phyloP scores from a whole-genome alignment of 1,284 basidiomycete species.

The Apiotrichum veenhuisii region DNA sequence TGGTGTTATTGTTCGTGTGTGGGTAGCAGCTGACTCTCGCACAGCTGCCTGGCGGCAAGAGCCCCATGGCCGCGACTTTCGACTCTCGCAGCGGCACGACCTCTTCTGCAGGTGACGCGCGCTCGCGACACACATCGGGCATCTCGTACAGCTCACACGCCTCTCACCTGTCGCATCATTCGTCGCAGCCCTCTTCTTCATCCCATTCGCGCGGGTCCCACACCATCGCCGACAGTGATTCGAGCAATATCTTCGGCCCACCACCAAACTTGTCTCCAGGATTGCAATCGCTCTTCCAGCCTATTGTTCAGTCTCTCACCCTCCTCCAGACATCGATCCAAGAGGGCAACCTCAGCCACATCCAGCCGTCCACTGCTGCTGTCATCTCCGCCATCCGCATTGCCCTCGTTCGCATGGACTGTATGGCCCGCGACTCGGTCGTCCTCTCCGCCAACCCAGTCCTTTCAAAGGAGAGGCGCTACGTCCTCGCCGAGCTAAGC shows the following conservation, averaged over 20 bases:
- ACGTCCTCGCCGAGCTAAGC: slow-evolving; percentile 76
- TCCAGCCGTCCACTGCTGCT: slow-evolving; percentile 58
- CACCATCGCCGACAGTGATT: neutral
- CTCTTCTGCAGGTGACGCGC: neutral
- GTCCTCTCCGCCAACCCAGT: slow-evolving; percentile 64
- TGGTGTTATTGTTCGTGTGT: neutral
- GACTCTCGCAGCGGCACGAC: neutral
- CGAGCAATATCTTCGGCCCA: neutral
- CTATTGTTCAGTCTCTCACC: slow-evolving; percentile 74
- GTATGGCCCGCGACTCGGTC: slow-evolving; percentile 75
- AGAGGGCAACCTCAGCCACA: slow-evolving; percentile 36
- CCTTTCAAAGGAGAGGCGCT: slow-evolving; percentile 73
- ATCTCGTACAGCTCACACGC: slow-evolving; percentile 12
- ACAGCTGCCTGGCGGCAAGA: neutral
- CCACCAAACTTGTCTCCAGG: slow-evolving; percentile 14
- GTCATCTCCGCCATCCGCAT: slow-evolving; percentile 94
- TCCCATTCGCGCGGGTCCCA: slow-evolving; percentile 7
- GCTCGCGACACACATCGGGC: slow-evolving; percentile 14
- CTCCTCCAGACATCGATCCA: slow-evolving; percentile 76
- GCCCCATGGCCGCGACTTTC: neutral
- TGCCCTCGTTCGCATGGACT: slow-evolving; percentile 78
- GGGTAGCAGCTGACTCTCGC: neutral
- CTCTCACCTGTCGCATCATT: slow-evolving; percentile 6
- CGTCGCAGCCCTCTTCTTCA: slow-evolving; percentile 10
- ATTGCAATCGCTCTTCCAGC: slow-evolving; percentile 47